Percentiles rank a stretch among this genome's conserved stretches.
These are phyloP conservation scores for Typha latifolia DNA, from an alignment of 176 grass and related monocot species.

Conservation along the genomic window DNA sequence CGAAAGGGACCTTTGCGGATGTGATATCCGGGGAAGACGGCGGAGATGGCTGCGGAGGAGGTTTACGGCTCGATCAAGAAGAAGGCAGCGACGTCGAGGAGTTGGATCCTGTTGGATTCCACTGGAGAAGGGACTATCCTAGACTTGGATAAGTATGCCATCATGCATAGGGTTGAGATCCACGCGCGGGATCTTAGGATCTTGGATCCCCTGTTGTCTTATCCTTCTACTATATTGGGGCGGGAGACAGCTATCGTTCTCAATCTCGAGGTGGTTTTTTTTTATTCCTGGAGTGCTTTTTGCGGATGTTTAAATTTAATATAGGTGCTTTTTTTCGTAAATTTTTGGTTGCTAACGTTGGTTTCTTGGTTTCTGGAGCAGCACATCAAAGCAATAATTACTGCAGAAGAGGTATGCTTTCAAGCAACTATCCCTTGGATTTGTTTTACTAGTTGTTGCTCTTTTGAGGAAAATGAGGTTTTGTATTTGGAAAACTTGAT, in stretches of 20 bases:
- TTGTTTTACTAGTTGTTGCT: background rate
- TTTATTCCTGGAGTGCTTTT: background rate
- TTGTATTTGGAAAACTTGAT: background rate
- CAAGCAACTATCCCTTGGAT: background rate
- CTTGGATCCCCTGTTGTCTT: conserved; percentile 89
- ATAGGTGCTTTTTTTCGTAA: background rate
- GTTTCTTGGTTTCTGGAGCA: background rate
- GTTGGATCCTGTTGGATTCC: conserved; percentile 81
- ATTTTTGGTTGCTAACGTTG: background rate
- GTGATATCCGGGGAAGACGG: conserved; percentile 10
- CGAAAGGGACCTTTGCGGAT: background rate
- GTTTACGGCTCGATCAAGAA: conserved; percentile 4
- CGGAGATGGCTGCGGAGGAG: conserved; percentile 4
- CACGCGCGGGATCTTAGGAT: conserved; percentile 92
- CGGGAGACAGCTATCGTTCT: conserved; percentile 93
- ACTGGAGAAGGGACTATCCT: conserved; percentile 60
- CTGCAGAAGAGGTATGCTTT: background rate
- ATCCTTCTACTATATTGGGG: conserved; percentile 95
- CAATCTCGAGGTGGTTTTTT: conserved; percentile 83
- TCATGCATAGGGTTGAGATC: conserved; percentile 94
- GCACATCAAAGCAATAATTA: background rate
- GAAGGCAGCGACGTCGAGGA: conserved; percentile 67
- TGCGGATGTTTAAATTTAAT: background rate
- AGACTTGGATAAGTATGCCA: conserved; percentile 90
- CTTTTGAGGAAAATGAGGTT: background rate